phyloP scores from a whole-genome alignment of 768 basidiomycete species.

The Amanita pallidorosea region DNA sequence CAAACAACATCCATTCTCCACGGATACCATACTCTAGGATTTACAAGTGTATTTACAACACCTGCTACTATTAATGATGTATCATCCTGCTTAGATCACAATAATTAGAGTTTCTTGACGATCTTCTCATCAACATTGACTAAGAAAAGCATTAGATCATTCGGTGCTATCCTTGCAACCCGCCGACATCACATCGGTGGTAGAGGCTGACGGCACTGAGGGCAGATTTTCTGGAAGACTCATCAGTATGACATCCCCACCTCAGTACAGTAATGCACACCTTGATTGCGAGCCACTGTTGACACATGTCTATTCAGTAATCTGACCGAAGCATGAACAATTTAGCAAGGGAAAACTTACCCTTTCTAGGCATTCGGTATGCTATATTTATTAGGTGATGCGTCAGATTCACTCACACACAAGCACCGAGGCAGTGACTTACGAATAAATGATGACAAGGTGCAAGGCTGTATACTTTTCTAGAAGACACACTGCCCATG shows the following conservation, averaged over 20 bases:
- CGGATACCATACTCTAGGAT: neutral
- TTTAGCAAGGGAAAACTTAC: conserved; percentile 21
- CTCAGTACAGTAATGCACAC: conserved; percentile 17
- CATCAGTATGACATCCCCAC: neutral
- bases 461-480: conserved; percentile 73
- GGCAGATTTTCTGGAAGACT: conserved; percentile 66
- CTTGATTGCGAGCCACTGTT: conserved; percentile 69
- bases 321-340: neutral
- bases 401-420: neutral
- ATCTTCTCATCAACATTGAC: neutral
- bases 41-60: neutral
- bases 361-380: conserved; percentile 80
- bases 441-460: conserved; percentile 88
- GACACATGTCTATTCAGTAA: conserved; percentile 10
- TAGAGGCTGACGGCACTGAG: conserved; percentile 78
- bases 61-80: conserved; percentile 8
- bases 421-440: conserved; percentile 19
- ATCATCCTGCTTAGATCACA: neutral
- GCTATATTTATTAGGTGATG: conserved; percentile 29
- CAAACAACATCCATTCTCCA: conserved; percentile 19
- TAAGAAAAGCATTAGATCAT: neutral
- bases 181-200: conserved; percentile 51
- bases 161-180: neutral
- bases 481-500: conserved; percentile 30
- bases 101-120: neutral